Percentiles rank a stretch among this genome's conserved stretches.
Conservation (phyloP, 179 eudicot species). For the Spergularia azorica region DNA sequence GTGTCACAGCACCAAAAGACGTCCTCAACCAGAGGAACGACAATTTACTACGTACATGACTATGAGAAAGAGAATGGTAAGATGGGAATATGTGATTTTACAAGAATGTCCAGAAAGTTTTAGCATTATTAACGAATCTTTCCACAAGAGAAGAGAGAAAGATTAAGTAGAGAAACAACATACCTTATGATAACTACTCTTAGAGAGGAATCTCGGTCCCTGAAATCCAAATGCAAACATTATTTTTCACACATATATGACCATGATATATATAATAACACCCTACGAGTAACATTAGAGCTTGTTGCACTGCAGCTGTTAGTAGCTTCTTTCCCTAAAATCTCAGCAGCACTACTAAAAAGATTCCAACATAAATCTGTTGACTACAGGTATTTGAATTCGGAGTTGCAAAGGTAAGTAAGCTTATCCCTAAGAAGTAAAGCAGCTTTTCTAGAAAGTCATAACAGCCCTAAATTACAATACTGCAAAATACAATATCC, state of each 20-base stretch:
- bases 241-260: not conserved
- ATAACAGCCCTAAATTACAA: not conserved
- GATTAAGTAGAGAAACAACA: conserved; percentile 5
- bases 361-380: not conserved
- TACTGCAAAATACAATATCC: not conserved
- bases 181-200: conserved; percentile 84
- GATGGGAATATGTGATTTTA: not conserved
- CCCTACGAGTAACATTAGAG: conserved; percentile 1
- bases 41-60: not conserved
- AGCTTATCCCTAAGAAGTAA: conserved; percentile 4
- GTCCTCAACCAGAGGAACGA: not conserved
- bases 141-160: conserved; percentile 3
- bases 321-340: not conserved
- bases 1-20: not conserved
- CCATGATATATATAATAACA: not conserved
- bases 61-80: not conserved
- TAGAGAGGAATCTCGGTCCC: conserved; percentile 73
- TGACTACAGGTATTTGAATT: not conserved
- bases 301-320: not conserved
- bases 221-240: conserved; percentile 36
- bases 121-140: not conserved
- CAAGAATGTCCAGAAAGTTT: not conserved
- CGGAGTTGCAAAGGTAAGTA: not conserved
- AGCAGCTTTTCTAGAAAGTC: not conserved
- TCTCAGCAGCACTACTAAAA: not conserved